Evolutionary conservation across 2,329 filamentous ascomycete genomes (phyloP).

Genomic region (Albifimbria verrucaria): DNA sequence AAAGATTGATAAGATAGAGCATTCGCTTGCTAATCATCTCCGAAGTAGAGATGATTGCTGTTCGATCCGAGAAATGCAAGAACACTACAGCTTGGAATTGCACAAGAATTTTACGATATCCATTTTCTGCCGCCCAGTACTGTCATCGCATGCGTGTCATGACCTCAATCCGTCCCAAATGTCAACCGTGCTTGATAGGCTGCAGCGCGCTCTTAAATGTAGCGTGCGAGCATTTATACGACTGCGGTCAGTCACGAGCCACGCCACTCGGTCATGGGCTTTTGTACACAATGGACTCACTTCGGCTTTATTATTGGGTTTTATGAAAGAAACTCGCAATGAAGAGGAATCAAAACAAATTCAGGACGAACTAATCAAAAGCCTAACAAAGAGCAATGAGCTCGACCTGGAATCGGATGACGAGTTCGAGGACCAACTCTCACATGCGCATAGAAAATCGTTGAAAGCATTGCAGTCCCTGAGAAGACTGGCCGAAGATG

Average conservation of each 20-base stretch:
- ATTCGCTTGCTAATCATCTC: not conserved
- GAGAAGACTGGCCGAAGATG: conserved; percentile 4
- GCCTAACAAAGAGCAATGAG: conserved; percentile 5
- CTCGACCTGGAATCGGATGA: not conserved
- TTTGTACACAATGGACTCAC: conserved; percentile 7
- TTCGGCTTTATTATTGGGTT: conserved; percentile 12
- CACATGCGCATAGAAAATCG: conserved; percentile 11
- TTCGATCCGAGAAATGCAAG: not conserved
- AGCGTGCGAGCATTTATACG: not conserved
- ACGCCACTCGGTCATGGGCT: conserved; percentile 15
- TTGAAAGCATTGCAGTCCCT: conserved; percentile 11
- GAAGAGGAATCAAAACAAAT: conserved; percentile 9
- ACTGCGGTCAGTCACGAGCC: conserved; percentile 8
- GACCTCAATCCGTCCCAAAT: not conserved
- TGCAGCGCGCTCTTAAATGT: not conserved
- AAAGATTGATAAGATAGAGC: not conserved
- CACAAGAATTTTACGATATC: not conserved
- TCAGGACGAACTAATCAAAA: conserved; percentile 11
- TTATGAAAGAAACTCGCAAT: conserved; percentile 7
- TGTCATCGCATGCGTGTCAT: not conserved
- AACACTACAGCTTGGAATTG: not conserved
- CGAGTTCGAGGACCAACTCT: conserved; percentile 8
- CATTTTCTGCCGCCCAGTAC: not conserved
- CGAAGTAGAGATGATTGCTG: not conserved
- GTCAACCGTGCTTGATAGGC: not conserved